Base-by-base conservation (phyloP, 495 filamentous ascomycete genomes). In the Tuber melanosporum region DNA sequence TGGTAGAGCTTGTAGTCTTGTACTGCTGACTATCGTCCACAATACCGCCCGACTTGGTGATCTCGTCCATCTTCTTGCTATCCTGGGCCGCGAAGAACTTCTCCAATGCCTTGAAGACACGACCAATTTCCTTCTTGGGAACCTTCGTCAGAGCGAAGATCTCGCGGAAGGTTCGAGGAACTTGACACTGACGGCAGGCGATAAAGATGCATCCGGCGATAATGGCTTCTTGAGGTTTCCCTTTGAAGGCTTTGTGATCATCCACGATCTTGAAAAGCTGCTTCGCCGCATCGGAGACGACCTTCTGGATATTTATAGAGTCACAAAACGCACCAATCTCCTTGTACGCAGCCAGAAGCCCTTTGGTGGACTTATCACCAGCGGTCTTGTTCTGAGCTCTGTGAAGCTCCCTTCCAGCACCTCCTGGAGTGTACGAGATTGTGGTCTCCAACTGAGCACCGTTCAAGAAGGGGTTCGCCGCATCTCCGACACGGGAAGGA, bases 151-250 rank as follows among this genome's bases (percentile, higher is more conserved):
- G 86, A 69, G 91, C 89, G 84, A 91, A 95, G 80, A 99, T 93
- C 84, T 98, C 96, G 41, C 91, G 91, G 86, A 98, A 99, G 1
- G 93, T 97, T 73, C 96, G 91, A 3, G 92, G 91, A 32, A 94
- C 92, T 78, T 90, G 89, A 82, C 91, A 91, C 85, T 97, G 93
- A 47, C 95, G 94, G 83, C 94, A 98, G 41, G 95, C 94, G 82
- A 98, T 94, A 86, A 98, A 97, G 85, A 99, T 95, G 84, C 94
- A 97, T 3, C 94, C 93, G 14, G 95, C 96, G 73, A 97, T 94
- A 76, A 98, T 91, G 71, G 93, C 93, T 80, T 98, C 95, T 76
- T 93, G 92, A 0, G 93, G 93, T 85, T 98, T 99, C 81, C 94
- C 94, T 86, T 96, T 97, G 87, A 99, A 93, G 4, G 92, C 89